Evolutionary conservation across 139 green algal species (phyloP).

Genomic region (Picochlorum sp.): DNA sequence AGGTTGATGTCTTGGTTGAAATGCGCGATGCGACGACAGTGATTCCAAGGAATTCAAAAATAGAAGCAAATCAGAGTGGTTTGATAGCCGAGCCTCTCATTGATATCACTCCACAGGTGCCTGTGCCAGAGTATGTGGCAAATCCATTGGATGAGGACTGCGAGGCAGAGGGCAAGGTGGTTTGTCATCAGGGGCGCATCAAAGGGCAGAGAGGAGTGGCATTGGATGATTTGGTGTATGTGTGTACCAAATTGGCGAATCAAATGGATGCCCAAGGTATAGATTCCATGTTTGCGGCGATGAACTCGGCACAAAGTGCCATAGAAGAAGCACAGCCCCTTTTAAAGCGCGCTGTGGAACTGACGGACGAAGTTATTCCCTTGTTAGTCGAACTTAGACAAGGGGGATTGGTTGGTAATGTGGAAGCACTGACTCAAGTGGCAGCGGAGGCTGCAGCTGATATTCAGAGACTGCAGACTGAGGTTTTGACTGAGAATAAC

Average conservation of each 20-base stretch:
- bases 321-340: slow-evolving; percentile 66
- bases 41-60: slow-evolving; percentile 83
- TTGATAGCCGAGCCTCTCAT: slow-evolving; percentile 94
- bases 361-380: slow-evolving; percentile 61
- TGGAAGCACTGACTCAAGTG: slow-evolving; percentile 74
- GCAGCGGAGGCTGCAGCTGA: slow-evolving; percentile 67
- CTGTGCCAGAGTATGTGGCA: slow-evolving; percentile 59
- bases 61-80: slow-evolving; percentile 96
- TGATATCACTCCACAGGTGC: slow-evolving; percentile 89
- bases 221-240: slow-evolving; percentile 95
- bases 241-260: slow-evolving; percentile 75
- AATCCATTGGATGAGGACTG: slow-evolving; percentile 71
- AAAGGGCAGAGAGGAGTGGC: slow-evolving; percentile 79
- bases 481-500: slow-evolving; percentile 89
- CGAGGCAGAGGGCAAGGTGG: slow-evolving; percentile 76
- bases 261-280: slow-evolving; percentile 78
- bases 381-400: slow-evolving; percentile 63
- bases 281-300: slow-evolving; percentile 68
- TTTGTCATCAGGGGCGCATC: slow-evolving; percentile 82
- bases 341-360: slow-evolving; percentile 45
- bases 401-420: slow-evolving; percentile 63
- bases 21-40: slow-evolving; percentile 80
- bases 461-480: slow-evolving; percentile 76
- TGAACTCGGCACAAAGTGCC: slow-evolving; percentile 53
- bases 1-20: slow-evolving; percentile 79